Evolutionary conservation across 192 early-diverging fungal genomes (phyloP), one percentile per base, ranked within the genome.

Genomic region (Coemansia sp.): DNA sequence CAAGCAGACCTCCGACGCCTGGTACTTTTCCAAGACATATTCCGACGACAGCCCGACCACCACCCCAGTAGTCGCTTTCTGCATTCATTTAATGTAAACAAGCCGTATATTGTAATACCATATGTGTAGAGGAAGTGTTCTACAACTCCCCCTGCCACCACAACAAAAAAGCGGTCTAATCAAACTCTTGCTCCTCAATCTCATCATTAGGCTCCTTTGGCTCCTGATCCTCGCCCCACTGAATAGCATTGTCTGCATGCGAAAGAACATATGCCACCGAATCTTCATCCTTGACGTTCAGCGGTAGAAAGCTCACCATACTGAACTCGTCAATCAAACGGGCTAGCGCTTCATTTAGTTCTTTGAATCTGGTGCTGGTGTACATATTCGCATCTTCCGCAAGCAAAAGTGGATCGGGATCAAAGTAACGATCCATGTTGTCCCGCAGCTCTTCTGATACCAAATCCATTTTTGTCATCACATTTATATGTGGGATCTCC

Each of bases 401-500:
- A 60, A 99, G 78, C 46, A 98, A 78, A 63, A 90, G 69, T 9
- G 96, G 90, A 66, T 99, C 97, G 6, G 94, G 93, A 49, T 97
- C 92, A 66, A 97, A 89, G 77, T 92, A 99, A 65, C 92, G 90
- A 46, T 65, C 88, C 76, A 93, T 79, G 46, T 90, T 83, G 26
- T 85, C 79, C 52, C 82, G 88, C 67, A 88, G 83, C 47, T 84
- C 81, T 19, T 86, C 80, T 18, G 74, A 81, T 10, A 98, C 74
- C 55, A 99, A 76, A 82, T 99, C 97, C 92, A 97, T 95, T 80
- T 99, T 99, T 59, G 90, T 95, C 87, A 99, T 85, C 18, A 99
- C 94, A 67, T 99, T 99, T 78, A 99, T 90, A 80, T 98, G 95
- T 19, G 97, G 95, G n/a, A 98, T 94, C 63, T 98, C 96, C 42